Evolutionary conservation across 2,329 filamentous ascomycete genomes (phyloP), one percentile per base, ranked within the genome.

Genomic region (Trichoderma sp.): DNA sequence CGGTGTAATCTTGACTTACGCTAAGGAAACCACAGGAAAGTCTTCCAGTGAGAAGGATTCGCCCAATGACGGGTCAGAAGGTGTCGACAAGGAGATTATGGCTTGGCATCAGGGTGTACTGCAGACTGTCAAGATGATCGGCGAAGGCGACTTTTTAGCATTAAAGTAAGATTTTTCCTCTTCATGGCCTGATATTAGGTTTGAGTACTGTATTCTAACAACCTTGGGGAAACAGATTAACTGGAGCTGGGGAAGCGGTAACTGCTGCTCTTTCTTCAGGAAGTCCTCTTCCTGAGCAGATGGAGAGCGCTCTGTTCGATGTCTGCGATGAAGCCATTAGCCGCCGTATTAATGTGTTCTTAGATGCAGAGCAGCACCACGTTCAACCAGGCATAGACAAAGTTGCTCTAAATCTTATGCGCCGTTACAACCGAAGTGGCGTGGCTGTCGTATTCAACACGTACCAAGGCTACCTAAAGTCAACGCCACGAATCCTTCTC

Each of bases 1-100:
- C 16, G 86, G 86, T 4, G 83, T 87, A n/a, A 86, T 88, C 11
- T 80, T 88, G 14, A 87, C 87, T 64, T 88, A 86, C 70, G 86
- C 86, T 2, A 77, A 77, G 11, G 80, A 81, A 65, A 81, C 80
- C 6, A 76, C 82, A 0, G 81, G 82, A 27, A 81, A 83, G 61
- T 75, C 80, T 33, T 16, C 65, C 4, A 29, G 16, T n/a, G 37
- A 68, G 21, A 24, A 33, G 35, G n/a, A 40, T 14, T 24, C 14
- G 33, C 4, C 4, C 8, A 19, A 33, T 13, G 2, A 31, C 14
- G 6, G 55, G 29, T 49, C 47, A 27, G 14, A 21, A 31, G 19
- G 19, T n/a, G 35, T n/a, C 7, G 65, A 68, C 14, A 4, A 21
- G 3, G 56, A 61, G 19, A 81, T 84, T 43, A 80, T 81, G 27